Evolutionary conservation across 331 rosid species (phyloP), one percentile per base, ranked within the genome.

Genomic region (Saraca asoca): DNA sequence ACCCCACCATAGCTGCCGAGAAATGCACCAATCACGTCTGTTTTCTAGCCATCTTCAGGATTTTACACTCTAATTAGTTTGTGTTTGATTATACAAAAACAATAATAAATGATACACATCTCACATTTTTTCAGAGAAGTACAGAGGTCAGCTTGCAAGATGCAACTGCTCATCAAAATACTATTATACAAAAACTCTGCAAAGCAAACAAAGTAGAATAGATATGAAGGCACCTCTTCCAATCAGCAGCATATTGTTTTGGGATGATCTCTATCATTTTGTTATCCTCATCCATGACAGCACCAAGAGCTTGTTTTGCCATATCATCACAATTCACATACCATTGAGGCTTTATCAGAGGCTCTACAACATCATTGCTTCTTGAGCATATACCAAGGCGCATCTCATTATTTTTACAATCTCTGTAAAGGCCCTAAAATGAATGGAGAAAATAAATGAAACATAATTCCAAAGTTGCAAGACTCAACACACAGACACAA

Each of bases 1-100:
- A 69, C 98, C 98, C 97, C 98, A 94, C 98, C 98, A 94, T 8
- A 94, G 90, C 76, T 94, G 96, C 76, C 97, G 83, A 61, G 96
- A 94, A 80, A 94, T 66, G 76, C 97, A 90, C 97, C 98, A 94
- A 79, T 94, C 98, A 46, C 85, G 91, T 55, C 88, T 93, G 68
- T 83, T 86, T 74, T 84, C 97, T 12, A 93, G 96, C 97, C 98
- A 93, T 82, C 98, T 93, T 81, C 53, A 74, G 84, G 35, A 46
- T 33, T 4, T 58, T 56, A 33, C 38, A 38, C 61, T 61, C 69
- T 55, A 42, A 71, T 56, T 18, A 71, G 44, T 37, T 51, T 17
- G 15, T 24, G 29, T 59, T 29, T 43, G 0, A 66, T 65, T 52
- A 62, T 20, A 44, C n/a, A 46, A 53, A 37, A 51, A 53, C 31